phyloP scores from a whole-genome alignment of 208 protist species.

The Tritrichomonas musculus region DNA sequence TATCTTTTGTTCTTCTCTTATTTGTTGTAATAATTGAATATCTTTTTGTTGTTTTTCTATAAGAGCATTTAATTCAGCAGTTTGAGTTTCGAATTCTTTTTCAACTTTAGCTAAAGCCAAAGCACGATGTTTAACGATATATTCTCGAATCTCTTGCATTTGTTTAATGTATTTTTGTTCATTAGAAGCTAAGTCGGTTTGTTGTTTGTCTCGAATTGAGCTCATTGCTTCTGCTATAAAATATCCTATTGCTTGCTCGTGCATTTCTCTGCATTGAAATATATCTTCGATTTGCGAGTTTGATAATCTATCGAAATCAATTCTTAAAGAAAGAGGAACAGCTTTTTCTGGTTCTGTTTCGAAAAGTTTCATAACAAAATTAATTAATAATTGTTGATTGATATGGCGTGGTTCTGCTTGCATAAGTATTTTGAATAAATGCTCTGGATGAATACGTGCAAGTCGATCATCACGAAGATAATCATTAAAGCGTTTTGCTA shows the following conservation, averaged over 20 bases:
- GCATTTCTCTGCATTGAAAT: neutral
- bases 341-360: constrained; percentile 17
- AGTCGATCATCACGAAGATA: neutral
- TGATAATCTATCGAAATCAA: neutral
- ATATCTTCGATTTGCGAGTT: neutral
- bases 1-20: too few species aligned
- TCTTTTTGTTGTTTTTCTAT: too few species aligned
- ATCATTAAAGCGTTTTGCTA: neutral
- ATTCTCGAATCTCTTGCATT: too few species aligned
- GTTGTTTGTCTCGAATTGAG: neutral
- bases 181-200: neutral
- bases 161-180: too few species aligned
- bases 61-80: too few species aligned
- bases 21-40: too few species aligned
- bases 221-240: neutral
- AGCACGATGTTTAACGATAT: too few species aligned
- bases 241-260: neutral
- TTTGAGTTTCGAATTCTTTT: too few species aligned
- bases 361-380: constrained; percentile 16
- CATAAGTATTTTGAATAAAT: neutral
- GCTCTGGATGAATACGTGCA: neutral
- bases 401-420: neutral
- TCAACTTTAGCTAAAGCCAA: too few species aligned
- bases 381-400: neutral
- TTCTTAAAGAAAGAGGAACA: neutral